Evolutionary conservation across 352 stramenopile species (phyloP).

Genomic region (Phytophthora quininea): DNA sequence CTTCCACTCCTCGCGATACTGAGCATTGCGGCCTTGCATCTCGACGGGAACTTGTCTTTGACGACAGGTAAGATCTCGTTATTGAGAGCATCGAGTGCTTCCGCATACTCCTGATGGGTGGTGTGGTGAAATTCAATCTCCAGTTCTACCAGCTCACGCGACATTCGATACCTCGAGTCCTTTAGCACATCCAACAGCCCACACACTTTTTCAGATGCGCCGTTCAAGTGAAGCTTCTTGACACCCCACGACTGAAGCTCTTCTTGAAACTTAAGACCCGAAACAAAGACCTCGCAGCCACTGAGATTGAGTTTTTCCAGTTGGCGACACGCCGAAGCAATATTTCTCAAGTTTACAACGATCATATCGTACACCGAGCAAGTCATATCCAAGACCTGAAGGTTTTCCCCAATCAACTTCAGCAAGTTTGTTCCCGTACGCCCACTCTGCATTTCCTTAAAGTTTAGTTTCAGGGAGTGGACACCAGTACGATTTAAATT

Average conservation of each 20-base stretch:
- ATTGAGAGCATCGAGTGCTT: not conserved
- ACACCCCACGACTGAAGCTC: slow-evolving; percentile 7
- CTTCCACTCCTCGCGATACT: not conserved
- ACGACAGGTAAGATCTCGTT: slow-evolving; percentile 1
- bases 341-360: slow-evolving; percentile 1
- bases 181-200: slow-evolving; percentile 10
- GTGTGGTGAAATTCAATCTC: not conserved
- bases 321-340: slow-evolving; percentile 7
- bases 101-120: not conserved
- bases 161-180: slow-evolving; percentile 4
- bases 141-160: slow-evolving; percentile 3
- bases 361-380: no score
- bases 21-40: slow-evolving; percentile 2
- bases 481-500: not conserved
- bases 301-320: slow-evolving; percentile 12
- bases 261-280: not conserved
- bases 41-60: slow-evolving; percentile 7
- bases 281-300: slow-evolving; percentile 1
- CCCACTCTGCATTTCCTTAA: slow-evolving; percentile 10
- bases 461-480: slow-evolving; percentile 7
- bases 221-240: slow-evolving; percentile 10
- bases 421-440: not conserved
- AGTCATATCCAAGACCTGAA: no score
- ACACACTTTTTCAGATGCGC: slow-evolving; percentile 1
- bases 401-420: slow-evolving; percentile 4